Conservation (phyloP, 2,329 filamentous ascomycete genomes). For the Dendryphion nanum region DNA sequence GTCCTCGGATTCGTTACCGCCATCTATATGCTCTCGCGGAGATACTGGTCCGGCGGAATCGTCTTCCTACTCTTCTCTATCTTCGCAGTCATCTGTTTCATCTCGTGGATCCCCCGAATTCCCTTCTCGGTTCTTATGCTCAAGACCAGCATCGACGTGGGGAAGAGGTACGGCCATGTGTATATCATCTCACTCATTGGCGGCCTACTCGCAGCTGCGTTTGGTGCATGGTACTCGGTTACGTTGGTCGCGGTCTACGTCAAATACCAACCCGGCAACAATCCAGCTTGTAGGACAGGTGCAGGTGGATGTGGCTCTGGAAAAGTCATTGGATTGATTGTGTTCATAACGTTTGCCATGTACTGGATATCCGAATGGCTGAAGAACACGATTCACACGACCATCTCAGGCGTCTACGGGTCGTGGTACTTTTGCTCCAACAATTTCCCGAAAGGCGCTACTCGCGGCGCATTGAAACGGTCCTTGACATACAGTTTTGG, state of each 20-base stretch:
- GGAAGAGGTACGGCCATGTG: constrained; percentile 80
- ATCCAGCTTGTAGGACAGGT: constrained; percentile 54
- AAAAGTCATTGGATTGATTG: constrained; percentile 80
- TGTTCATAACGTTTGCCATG: constrained; percentile 85
- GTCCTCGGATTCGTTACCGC: constrained; percentile 80
- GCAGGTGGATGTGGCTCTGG: constrained; percentile 67
- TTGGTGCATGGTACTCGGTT: constrained; percentile 82
- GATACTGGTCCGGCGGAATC: constrained; percentile 81
- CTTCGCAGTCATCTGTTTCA: constrained; percentile 80
- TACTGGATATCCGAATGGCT: constrained; percentile 95
- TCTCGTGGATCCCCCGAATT: constrained; percentile 85
- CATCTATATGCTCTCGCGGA: constrained; percentile 76
- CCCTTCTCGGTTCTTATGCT: constrained; percentile 91
- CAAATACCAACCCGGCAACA: constrained; percentile 69
- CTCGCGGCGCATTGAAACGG: constrained; percentile 77
- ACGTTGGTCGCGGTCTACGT: constrained; percentile 85
- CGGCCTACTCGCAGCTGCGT: constrained; percentile 70
- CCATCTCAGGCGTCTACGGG: constrained; percentile 83
- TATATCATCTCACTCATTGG: constrained; percentile 84
- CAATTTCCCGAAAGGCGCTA: constrained; percentile 72
- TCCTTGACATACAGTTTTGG: constrained; percentile 90
- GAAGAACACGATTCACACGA: constrained; percentile 90
- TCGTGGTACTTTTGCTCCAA: constrained; percentile 83
- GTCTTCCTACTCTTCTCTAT: constrained; percentile 81
- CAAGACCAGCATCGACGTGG: constrained; percentile 79